Conservation (phyloP, 305 asterid genomes). For the Stenogyne calaminthoides region DNA sequence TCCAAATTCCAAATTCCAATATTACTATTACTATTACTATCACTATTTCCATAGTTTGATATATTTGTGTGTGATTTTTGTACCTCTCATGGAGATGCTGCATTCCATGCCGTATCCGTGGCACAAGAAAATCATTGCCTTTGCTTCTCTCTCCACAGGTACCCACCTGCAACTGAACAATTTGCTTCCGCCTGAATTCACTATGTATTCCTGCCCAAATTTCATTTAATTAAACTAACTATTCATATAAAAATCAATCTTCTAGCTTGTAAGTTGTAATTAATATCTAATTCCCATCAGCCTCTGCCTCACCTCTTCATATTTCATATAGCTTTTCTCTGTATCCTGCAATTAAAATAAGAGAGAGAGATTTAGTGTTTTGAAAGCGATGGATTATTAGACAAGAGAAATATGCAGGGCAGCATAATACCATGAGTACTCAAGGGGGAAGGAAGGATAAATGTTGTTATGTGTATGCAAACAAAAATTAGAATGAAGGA, state of each 20-base stretch:
- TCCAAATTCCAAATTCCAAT: not conserved
- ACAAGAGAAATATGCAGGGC: not conserved
- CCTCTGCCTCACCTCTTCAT: constrained; percentile 52
- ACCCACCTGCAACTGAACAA: constrained; percentile 77
- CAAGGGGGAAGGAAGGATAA: not conserved
- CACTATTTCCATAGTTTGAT: too few relatives aligned
- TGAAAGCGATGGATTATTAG: not conserved
- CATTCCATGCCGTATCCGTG: constrained; percentile 97
- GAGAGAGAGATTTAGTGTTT: not conserved
- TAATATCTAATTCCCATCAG: not conserved
- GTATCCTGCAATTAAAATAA: constrained; percentile 24
- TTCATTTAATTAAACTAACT: not conserved
- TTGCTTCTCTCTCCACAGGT: constrained; percentile 54
- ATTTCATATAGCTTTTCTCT: constrained; percentile 32
- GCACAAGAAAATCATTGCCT: constrained; percentile 79
- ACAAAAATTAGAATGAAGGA: not conserved
- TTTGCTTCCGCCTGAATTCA: constrained; percentile 62
- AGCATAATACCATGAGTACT: not conserved
- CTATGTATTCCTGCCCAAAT: constrained; percentile 50
- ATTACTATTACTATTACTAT: too few relatives aligned
- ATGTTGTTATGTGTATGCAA: not conserved
- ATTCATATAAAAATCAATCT: not conserved
- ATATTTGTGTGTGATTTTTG: too few relatives aligned
- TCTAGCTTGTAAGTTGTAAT: too few relatives aligned
- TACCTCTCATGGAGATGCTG: constrained; percentile 87